Conservation (phyloP, 345 rosid genomes). For the Boechera retrofracta region DNA sequence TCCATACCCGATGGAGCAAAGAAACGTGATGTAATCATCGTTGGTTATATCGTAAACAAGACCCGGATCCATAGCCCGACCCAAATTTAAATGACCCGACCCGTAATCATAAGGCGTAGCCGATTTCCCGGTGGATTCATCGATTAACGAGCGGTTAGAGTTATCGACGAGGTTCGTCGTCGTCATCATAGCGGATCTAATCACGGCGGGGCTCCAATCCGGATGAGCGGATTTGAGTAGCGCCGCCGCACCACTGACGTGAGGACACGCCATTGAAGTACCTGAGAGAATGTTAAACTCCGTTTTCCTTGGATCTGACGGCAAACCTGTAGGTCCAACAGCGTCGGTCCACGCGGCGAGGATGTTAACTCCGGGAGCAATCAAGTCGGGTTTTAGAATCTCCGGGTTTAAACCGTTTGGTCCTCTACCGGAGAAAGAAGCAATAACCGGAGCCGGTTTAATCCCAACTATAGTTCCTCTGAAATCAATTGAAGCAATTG, state of each 20-base stretch:
- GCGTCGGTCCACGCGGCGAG: slow-evolving; percentile 87
- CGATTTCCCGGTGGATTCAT: slow-evolving; percentile 74
- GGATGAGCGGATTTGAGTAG: slow-evolving; percentile 84
- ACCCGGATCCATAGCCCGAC: slow-evolving; percentile 79
- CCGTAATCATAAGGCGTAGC: slow-evolving; percentile 70
- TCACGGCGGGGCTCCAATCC: slow-evolving; percentile 77
- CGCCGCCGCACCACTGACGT: slow-evolving; percentile 83
- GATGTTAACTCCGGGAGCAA: slow-evolving; percentile 66
- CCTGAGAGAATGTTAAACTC: slow-evolving; percentile 85
- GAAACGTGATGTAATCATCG: slow-evolving; percentile 64
- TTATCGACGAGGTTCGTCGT: slow-evolving; percentile 68
- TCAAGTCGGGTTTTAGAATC: slow-evolving; percentile 80
- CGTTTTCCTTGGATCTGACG: slow-evolving; percentile 63
- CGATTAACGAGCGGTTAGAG: slow-evolving; percentile 37
- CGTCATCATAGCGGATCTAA: slow-evolving; percentile 87
- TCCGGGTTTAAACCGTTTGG: slow-evolving; percentile 78
- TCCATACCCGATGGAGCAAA: slow-evolving; percentile 75
- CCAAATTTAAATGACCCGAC: slow-evolving; percentile 72
- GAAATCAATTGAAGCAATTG: slow-evolving; percentile 68
- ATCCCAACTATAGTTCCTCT: slow-evolving; percentile 73
- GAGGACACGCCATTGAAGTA: slow-evolving; percentile 90
- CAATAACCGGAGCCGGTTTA: slow-evolving; percentile 83
- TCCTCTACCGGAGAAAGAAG: slow-evolving; percentile 82
- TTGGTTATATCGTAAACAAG: slow-evolving; percentile 70
- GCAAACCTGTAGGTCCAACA: slow-evolving; percentile 74